Evolutionary conservation across 2,329 filamentous ascomycete genomes (phyloP).

Genomic region (Chalaropsis thielavioides): DNA sequence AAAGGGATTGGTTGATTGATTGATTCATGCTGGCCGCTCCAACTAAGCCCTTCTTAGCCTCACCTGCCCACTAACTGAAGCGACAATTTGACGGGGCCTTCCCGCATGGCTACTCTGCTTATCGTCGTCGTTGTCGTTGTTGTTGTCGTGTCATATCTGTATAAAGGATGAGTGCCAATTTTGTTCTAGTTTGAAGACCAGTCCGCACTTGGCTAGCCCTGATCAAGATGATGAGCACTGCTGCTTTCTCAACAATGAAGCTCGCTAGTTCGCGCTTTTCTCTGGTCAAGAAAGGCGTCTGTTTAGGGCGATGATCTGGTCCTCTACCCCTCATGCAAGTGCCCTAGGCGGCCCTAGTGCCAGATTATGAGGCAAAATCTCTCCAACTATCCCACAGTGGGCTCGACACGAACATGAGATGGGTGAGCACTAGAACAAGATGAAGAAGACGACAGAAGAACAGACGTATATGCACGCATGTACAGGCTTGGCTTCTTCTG

Average conservation of each 20-base stretch:
- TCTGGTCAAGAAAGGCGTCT: neutral
- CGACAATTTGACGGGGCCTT: neutral
- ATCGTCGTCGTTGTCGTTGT: neutral
- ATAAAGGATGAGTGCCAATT: neutral
- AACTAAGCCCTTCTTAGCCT: too few species aligned
- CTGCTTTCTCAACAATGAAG: neutral
- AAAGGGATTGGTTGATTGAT: neutral
- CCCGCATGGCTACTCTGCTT: neutral
- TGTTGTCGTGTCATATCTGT: neutral
- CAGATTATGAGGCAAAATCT: neutral
- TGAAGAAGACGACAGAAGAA: neutral
- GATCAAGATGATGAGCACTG: neutral
- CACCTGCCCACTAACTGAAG: neutral
- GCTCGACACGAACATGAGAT: neutral
- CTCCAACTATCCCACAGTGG: neutral
- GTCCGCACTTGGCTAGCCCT: neutral
- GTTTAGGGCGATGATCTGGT: neutral
- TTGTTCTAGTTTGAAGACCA: neutral
- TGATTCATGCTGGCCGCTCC: too few species aligned
- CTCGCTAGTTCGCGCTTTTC: slow-evolving; percentile 7
- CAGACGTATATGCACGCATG: neutral
- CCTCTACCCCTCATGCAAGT: neutral
- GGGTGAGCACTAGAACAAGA: neutral
- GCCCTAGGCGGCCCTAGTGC: neutral
- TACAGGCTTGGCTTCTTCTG: neutral